Evolutionary conservation across 176 grass and related monocot genomes (phyloP).

Genomic region (Leersia perrieri): DNA sequence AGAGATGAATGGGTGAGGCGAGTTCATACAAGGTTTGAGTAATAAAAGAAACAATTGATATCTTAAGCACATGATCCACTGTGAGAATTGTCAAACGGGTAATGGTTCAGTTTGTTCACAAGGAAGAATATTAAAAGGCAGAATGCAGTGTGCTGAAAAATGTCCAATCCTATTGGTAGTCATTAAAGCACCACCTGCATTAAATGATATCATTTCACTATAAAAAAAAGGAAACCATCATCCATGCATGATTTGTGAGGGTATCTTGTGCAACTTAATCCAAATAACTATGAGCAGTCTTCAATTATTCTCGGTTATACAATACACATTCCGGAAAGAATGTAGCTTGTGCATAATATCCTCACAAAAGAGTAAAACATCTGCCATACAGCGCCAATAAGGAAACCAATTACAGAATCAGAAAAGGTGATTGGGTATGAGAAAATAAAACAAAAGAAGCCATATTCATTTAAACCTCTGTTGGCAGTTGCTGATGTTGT

Average conservation of each 20-base stretch:
- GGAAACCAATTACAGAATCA: not conserved
- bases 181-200: not conserved
- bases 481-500: conserved; percentile 13
- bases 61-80: not conserved
- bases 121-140: not conserved
- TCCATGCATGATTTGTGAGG: not conserved
- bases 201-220: conserved; percentile 11
- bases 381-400: not conserved
- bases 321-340: conserved; percentile 13
- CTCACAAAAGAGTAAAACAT: not conserved
- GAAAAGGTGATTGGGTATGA: conserved; percentile 5
- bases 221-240: conserved; percentile 10
- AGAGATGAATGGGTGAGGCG: conserved; percentile 6
- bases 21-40: not conserved
- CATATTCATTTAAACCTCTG: conserved; percentile 25
- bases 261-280: not conserved
- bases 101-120: not conserved
- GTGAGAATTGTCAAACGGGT: not conserved
- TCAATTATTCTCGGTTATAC: not conserved
- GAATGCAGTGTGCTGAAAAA: conserved; percentile 5
- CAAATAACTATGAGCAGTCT: conserved; percentile 8
- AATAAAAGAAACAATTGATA: conserved; percentile 17
- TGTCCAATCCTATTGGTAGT: not conserved
- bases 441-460: conserved; percentile 2
- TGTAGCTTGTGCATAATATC: not conserved